Percentiles rank a stretch among this genome's conserved stretches.
Conservation (phyloP, 2,329 filamentous ascomycete species). For the Cytospora chrysosperma region DNA sequence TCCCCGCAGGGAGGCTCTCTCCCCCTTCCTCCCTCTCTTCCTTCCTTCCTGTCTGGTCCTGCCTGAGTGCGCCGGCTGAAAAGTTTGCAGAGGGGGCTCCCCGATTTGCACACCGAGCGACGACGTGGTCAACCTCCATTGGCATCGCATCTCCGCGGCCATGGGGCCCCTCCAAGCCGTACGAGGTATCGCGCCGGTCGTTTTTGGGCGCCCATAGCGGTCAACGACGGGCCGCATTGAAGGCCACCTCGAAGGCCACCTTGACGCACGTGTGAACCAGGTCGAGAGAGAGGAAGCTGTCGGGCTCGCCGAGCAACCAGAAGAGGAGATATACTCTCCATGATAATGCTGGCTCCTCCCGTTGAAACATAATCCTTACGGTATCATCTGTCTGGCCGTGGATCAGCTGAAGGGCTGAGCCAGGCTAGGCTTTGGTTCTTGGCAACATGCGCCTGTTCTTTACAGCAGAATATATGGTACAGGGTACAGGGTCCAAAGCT, state of each 20-base stretch:
- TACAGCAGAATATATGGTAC: neutral
- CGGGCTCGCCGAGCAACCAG: conserved; percentile 4
- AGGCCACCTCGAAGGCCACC: conserved; percentile 9
- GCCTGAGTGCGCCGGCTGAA: conserved; percentile 3
- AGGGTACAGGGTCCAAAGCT: neutral
- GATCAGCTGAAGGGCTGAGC: neutral
- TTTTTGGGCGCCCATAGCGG: neutral
- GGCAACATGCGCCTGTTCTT: neutral
- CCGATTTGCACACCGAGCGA: neutral
- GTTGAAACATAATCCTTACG: neutral
- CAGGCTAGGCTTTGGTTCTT: neutral
- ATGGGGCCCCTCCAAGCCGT: neutral
- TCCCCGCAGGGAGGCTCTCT: neutral
- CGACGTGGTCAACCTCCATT: conserved; percentile 16
- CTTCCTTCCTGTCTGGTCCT: conserved; percentile 17
- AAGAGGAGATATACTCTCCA: neutral
- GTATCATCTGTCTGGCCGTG: neutral
- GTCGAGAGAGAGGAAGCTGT: neutral
- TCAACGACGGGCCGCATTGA: conserved; percentile 5
- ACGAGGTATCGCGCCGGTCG: neutral
- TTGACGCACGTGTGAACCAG: neutral
- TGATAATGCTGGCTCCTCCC: neutral
- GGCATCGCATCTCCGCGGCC: conserved; percentile 7
- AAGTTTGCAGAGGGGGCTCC: conserved; percentile 2
- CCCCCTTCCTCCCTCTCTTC: neutral